Percentiles rank a stretch among this genome's conserved stretches.
These are phyloP conservation scores for Xylaria castorea DNA, from an alignment of 495 filamentous ascomycete species.

Conservation along the genomic window DNA sequence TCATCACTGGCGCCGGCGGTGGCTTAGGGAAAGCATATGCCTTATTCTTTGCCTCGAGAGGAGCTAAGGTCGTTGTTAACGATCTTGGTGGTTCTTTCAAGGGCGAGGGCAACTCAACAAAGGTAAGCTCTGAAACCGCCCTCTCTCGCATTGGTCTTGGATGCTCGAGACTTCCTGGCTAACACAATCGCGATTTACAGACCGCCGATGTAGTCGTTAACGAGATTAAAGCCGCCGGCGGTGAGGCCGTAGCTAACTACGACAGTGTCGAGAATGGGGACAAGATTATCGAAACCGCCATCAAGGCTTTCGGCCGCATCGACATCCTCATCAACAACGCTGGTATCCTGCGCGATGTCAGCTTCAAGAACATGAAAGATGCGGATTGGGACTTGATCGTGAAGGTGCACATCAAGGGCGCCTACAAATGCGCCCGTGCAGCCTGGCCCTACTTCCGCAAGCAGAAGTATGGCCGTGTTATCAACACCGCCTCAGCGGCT, in stretches of 20 bases:
- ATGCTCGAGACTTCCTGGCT: constrained; percentile 19
- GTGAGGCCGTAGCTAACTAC: constrained; percentile 98
- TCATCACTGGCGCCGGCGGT: constrained; percentile 95
- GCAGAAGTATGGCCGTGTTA: constrained; percentile 95
- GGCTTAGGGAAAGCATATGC: constrained; percentile 94
- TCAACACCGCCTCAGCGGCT: constrained; percentile 95
- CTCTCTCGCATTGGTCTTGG: not conserved
- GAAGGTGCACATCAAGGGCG: constrained; percentile 90
- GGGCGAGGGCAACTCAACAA: constrained; percentile 87
- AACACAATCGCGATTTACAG: constrained; percentile 50
- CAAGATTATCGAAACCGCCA: constrained; percentile 93
- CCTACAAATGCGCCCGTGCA: constrained; percentile 95
- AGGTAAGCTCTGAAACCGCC: constrained; percentile 60
- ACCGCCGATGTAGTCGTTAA: constrained; percentile 95
- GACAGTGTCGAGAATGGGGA: constrained; percentile 96
- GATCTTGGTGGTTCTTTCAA: constrained; percentile 94
- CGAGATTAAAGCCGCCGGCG: constrained; percentile 89
- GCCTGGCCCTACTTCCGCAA: constrained; percentile 98
- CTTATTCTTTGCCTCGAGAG: constrained; percentile 87
- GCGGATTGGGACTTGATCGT: constrained; percentile 95
- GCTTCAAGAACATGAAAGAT: constrained; percentile 99
- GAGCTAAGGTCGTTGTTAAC: constrained; percentile 97
- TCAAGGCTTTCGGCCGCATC: constrained; percentile 88
- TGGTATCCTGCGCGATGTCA: constrained; percentile 93
- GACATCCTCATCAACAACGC: constrained; percentile 98